Evolutionary conservation across 179 eudicot species (phyloP).

Genomic region (Beta corolliflora): DNA sequence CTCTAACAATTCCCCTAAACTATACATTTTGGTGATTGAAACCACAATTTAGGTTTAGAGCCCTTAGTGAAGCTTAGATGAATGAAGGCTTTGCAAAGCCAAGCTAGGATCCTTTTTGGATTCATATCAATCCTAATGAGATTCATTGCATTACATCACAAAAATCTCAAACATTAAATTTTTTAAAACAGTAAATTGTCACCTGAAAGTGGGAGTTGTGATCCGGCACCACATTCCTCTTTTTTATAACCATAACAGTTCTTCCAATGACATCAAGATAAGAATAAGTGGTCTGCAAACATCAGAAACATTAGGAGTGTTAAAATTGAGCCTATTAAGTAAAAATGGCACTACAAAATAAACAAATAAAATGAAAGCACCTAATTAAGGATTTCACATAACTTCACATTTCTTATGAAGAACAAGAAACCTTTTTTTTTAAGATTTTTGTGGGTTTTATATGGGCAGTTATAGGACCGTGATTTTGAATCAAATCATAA

Average conservation of each 20-base stretch:
- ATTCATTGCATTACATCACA: not conserved
- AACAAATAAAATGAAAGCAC: not conserved
- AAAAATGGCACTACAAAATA: not conserved
- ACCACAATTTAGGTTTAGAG: too few species aligned
- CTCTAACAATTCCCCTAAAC: too few species aligned
- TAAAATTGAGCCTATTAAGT: not conserved
- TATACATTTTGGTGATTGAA: too few species aligned
- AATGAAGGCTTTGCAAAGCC: too few species aligned
- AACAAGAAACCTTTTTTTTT: not conserved
- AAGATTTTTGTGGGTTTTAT: too few species aligned
- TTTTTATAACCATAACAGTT: constrained; percentile 83
- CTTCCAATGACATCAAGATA: constrained; percentile 93
- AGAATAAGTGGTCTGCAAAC: constrained; percentile 79
- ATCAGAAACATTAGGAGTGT: constrained; percentile 3
- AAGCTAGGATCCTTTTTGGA: too few species aligned
- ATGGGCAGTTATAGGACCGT: too few species aligned
- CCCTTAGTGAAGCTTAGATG: too few species aligned
- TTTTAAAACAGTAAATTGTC: constrained; percentile 3
- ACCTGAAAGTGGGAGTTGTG: constrained; percentile 91
- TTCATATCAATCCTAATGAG: not conserved
- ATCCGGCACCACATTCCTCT: constrained; percentile 89
- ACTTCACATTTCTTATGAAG: not conserved
- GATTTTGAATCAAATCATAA: too few species aligned
- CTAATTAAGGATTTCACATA: too few species aligned
- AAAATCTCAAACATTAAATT: not conserved